Conservation (phyloP, 176 grass and related monocot species). For the Secale cereale region DNA sequence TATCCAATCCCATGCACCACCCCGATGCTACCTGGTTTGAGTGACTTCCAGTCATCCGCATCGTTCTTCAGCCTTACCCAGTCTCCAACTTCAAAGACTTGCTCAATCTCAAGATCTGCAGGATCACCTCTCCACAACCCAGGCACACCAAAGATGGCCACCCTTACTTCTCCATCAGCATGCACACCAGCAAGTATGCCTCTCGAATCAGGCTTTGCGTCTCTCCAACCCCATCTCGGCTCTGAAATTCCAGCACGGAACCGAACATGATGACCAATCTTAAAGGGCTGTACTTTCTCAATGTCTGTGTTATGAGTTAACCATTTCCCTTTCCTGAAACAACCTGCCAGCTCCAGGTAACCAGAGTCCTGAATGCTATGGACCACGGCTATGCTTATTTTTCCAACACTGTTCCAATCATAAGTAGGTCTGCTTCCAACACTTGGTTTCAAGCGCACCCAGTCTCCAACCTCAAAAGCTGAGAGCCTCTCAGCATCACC, state of each 20-base stretch:
- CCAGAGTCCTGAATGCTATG: constrained; percentile 98
- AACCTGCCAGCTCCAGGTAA: constrained; percentile 91
- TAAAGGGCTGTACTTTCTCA: constrained; percentile 83
- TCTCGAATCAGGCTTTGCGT: constrained; percentile 80
- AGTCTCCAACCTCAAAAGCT: constrained; percentile 97
- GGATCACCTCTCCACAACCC: constrained; percentile 91
- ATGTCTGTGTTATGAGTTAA: constrained; percentile 90
- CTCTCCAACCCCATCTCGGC: constrained; percentile 99
- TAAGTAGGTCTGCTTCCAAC: constrained; percentile 81
- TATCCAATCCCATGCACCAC: constrained; percentile 94
- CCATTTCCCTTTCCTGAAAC: constrained; percentile 96
- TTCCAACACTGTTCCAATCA: constrained; percentile 91
- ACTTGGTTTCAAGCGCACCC: constrained; percentile 84
- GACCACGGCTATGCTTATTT: constrained; percentile 82
- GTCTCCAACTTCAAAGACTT: constrained; percentile 76
- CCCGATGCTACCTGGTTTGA: constrained; percentile 85
- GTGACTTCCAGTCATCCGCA: constrained; percentile 68
- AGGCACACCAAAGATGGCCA: constrained; percentile 70
- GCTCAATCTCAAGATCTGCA: constrained; percentile 85
- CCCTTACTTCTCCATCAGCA: constrained; percentile 94
- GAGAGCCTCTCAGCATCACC: constrained; percentile 98
- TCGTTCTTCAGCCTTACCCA: constrained; percentile 80
- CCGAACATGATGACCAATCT: constrained; percentile 74
- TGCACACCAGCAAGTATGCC: constrained; percentile 87
- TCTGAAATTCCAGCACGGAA: constrained; percentile 80